Percentiles rank a stretch among this genome's conserved stretches.
These are phyloP conservation scores for Davidsoniella neocaledoniae DNA, from an alignment of 2,329 filamentous ascomycete genomes.

Conservation along the genomic window DNA sequence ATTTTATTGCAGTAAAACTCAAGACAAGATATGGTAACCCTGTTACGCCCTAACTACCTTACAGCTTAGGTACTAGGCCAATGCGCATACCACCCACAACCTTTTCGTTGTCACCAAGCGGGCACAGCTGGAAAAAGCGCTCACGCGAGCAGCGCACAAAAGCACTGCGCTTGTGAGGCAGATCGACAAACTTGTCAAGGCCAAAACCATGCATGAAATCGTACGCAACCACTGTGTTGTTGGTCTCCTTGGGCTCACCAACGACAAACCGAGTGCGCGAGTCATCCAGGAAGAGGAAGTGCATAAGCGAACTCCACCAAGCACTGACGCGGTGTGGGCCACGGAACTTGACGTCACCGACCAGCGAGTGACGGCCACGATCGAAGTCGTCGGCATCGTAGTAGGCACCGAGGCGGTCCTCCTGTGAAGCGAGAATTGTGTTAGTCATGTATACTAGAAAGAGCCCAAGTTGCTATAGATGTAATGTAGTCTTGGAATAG, in stretches of 20 bases:
- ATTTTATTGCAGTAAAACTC: background rate
- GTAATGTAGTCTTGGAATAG: background rate
- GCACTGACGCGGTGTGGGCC: conserved; percentile 43
- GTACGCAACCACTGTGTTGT: conserved; percentile 53
- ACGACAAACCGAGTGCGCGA: conserved; percentile 39
- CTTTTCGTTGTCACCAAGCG: conserved; percentile 39
- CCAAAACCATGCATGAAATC: conserved; percentile 59
- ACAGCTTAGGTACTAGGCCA: conserved; percentile 37
- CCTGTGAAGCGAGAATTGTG: conserved; percentile 20
- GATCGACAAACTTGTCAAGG: conserved; percentile 54
- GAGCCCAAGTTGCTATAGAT: background rate
- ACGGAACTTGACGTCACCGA: conserved; percentile 41
- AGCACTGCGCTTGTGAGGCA: conserved; percentile 55
- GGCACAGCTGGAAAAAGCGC: conserved; percentile 53
- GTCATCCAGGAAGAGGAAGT: conserved; percentile 46
- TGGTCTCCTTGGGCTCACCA: conserved; percentile 58
- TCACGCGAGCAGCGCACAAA: conserved; percentile 48
- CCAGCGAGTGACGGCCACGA: conserved; percentile 40
- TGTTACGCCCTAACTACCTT: conserved; percentile 11
- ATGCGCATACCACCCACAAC: conserved; percentile 36
- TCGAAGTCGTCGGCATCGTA: conserved; percentile 39
- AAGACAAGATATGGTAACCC: background rate
- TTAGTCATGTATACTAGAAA: conserved; percentile 4
- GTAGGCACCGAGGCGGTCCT: conserved; percentile 39
- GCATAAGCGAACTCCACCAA: conserved; percentile 46